These are phyloP conservation scores for Glycine soja DNA, from an alignment of 306 rosid genomes.

Conservation along the genomic window DNA sequence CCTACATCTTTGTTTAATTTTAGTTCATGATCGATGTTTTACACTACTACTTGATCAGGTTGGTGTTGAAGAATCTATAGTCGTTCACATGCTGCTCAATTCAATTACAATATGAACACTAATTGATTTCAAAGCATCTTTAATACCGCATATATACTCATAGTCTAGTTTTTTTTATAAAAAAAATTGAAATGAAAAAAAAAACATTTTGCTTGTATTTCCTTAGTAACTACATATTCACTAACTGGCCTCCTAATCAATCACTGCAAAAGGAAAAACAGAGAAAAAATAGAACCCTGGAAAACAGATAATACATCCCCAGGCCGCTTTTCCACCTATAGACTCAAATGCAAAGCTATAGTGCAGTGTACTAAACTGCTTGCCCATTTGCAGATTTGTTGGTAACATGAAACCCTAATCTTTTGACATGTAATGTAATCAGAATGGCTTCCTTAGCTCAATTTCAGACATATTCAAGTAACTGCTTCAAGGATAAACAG, in stretches of 20 bases:
- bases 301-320: slow-evolving; percentile 43
- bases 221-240: slow-evolving; percentile 17
- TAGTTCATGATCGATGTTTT: too few relatives aligned
- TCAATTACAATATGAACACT: slow-evolving; percentile 36
- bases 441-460: slow-evolving; percentile 41
- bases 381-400: slow-evolving; percentile 47
- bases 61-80: too few relatives aligned
- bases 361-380: slow-evolving; percentile 45
- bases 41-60: too few relatives aligned
- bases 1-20: too few relatives aligned
- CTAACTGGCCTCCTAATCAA: slow-evolving; percentile 42
- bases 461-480: slow-evolving; percentile 36
- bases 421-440: slow-evolving; percentile 14
- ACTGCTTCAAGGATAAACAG: slow-evolving; percentile 26
- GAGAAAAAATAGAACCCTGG: slow-evolving; percentile 3
- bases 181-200: not conserved
- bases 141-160: slow-evolving; percentile 1
- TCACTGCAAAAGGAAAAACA: slow-evolving; percentile 15
- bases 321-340: slow-evolving; percentile 43
- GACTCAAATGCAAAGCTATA: slow-evolving; percentile 36
- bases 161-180: not conserved
- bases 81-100: too few relatives aligned
- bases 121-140: slow-evolving; percentile 41
- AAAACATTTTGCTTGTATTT: not conserved
- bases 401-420: slow-evolving; percentile 31